Base-by-base conservation (phyloP, 139 green algal species). In the Closterium sp. region DNA sequence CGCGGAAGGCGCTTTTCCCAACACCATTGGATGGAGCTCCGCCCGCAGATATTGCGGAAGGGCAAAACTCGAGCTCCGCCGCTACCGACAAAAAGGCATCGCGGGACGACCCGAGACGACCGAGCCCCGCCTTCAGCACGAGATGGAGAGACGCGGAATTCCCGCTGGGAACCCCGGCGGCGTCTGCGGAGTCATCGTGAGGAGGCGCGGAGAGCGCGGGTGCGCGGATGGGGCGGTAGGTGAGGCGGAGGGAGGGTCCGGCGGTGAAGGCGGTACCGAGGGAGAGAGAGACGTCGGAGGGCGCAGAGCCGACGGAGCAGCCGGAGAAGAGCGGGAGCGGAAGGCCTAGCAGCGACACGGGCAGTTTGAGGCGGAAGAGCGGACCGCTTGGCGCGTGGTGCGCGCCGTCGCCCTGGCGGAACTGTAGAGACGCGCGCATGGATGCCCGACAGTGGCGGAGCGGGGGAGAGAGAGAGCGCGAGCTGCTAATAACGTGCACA, bases 341-440 rank as follows among this genome's bases (percentile, higher is more conserved):
- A 32, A 86, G 81, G 4, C 30, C 81, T 32, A 32, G n/a, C 21
- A 86, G n/a, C 81, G 81, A 32, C 81, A 86, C 81, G n/a, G 81
- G 81, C 81, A 86, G 81, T 33, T 86, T 86, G 25, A 86, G n/a
- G 81, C 81, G 81, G n/a, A 86, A 86, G 81, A 86, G 81, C n/a
- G 81, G 81, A 32, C n/a, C n/a, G 81, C 81, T 19, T 8, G 81
- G n/a, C 81, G n/a, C 4, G 81, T 33, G n/a, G 81, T 86, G 43
- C 43, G 43, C 21, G 43, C 43, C 81, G n/a, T 86, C 81, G n/a
- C 30, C 81, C 81, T 86, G n/a, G 81, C 81, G 81, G 81, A 86
- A 86, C 4, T 86, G 81, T 33, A 86, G 25, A 8, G 81, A 86
- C 30, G 81, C 43, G 43, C 43, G 43, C 43, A 69, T 69, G 43